Evolutionary conservation across 257 asterid genomes (phyloP).

Genomic region (Ilex aquifolium): DNA sequence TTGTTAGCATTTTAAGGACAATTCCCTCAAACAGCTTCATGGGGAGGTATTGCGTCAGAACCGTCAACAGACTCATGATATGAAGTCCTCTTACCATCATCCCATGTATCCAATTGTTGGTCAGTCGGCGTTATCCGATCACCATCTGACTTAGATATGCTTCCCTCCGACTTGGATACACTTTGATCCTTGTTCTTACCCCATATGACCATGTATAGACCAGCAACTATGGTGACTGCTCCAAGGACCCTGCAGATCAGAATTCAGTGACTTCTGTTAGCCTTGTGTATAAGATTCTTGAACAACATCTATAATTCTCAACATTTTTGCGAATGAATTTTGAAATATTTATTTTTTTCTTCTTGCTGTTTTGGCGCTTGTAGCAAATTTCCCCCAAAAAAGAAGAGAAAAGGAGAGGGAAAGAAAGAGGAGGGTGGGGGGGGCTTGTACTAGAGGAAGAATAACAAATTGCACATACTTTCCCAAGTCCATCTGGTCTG

Average conservation of each 20-base stretch:
- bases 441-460: too few species aligned
- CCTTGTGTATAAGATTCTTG: too few species aligned
- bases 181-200: conserved; percentile 37
- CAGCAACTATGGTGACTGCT: conserved; percentile 36
- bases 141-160: neutral
- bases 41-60: neutral
- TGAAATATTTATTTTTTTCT: too few species aligned
- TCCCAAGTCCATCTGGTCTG: conserved; percentile 45
- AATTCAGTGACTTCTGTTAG: too few species aligned
- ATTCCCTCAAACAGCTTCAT: neutral
- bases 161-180: neutral
- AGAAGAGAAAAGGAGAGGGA: too few species aligned
- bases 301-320: too few species aligned
- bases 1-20: too few species aligned
- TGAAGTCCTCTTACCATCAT: neutral
- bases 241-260: conserved; percentile 37
- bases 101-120: neutral
- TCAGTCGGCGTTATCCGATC: neutral
- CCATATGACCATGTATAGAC: conserved; percentile 49
- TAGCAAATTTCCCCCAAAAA: too few species aligned
- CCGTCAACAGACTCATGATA: neutral
- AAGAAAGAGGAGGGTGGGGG: too few species aligned
- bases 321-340: too few species aligned
- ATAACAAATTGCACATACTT: conserved; percentile 24
- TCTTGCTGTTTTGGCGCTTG: too few species aligned